Conservation (phyloP, 768 basidiomycete genomes). For the Tubosaeta sp. region DNA sequence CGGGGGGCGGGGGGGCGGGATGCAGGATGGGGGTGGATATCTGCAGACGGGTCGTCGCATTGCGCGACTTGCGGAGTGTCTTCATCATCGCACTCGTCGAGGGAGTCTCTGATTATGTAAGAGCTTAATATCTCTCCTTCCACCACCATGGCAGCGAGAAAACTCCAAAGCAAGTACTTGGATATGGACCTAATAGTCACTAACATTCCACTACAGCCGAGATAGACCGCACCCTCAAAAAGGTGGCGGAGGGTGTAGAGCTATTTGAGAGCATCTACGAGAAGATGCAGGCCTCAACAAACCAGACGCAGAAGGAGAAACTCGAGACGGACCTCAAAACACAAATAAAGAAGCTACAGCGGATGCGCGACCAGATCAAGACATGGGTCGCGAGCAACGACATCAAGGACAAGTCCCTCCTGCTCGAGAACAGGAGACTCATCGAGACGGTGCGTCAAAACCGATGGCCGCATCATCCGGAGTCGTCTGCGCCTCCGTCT, state of each 20-base stretch:
- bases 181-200: no score
- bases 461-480: background rate
- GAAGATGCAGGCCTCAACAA: constrained; percentile 95
- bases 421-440: constrained; percentile 90
- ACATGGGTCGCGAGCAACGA: constrained; percentile 97
- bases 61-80: constrained; percentile 75
- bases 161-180: constrained; percentile 69
- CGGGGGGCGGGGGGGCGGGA: constrained; percentile 50
- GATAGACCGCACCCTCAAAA: constrained; percentile 98
- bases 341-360: constrained; percentile 95
- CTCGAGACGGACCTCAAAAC: constrained; percentile 93
- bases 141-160: constrained; percentile 77
- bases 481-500: constrained; percentile 7
- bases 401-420: constrained; percentile 94
- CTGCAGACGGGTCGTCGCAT: constrained; percentile 50
- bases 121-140: constrained; percentile 4
- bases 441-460: constrained; percentile 90
- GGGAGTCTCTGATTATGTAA: constrained; percentile 24
- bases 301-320: constrained; percentile 98
- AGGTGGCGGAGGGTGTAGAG: constrained; percentile 93
- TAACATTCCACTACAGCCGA: constrained; percentile 58
- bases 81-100: constrained; percentile 51
- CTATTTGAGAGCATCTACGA: constrained; percentile 94
- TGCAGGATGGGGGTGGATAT: constrained; percentile 64
- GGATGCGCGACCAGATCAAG: constrained; percentile 83